Percentiles rank a stretch among this genome's conserved stretches.
Conservation (phyloP, 2,329 filamentous ascomycete species). For the Neoascochyta sp. region DNA sequence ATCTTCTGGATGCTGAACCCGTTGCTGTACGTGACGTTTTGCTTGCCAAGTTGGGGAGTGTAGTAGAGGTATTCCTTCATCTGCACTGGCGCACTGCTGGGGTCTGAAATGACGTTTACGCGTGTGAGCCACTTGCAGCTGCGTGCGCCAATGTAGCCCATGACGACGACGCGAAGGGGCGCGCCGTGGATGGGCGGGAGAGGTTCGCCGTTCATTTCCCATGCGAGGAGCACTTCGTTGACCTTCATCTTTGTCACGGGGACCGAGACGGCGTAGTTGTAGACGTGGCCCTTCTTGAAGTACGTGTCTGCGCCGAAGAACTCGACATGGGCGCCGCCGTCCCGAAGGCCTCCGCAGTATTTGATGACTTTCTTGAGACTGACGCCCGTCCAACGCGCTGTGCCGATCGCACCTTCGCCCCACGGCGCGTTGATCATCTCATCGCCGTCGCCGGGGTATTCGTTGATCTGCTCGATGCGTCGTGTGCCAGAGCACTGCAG, state of each 20-base stretch:
- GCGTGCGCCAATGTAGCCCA: conserved; percentile 64
- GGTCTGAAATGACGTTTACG: conserved; percentile 57
- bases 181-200: conserved; percentile 64
- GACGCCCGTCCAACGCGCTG: conserved; percentile 60
- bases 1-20: conserved; percentile 69
- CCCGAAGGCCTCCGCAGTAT: conserved; percentile 59
- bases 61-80: conserved; percentile 66
- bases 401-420: conserved; percentile 61
- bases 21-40: conserved; percentile 57
- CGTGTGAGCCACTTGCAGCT: conserved; percentile 62
- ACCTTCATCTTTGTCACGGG: conserved; percentile 65
- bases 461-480: conserved; percentile 63
- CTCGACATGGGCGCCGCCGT: conserved; percentile 60
- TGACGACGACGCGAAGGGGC: conserved; percentile 59
- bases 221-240: conserved; percentile 64
- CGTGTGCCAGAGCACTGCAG: conserved; percentile 68
- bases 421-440: conserved; percentile 48
- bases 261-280: conserved; percentile 66
- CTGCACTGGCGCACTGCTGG: conserved; percentile 59
- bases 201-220: conserved; percentile 67
- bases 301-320: conserved; percentile 70
- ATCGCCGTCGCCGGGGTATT: conserved; percentile 65
- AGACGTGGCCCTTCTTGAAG: conserved; percentile 62
- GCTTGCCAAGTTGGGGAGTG: conserved; percentile 64
- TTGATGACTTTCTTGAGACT: conserved; percentile 68